Conservation (phyloP, 495 filamentous ascomycete species). For the Friedmanniomyces simplex region DNA sequence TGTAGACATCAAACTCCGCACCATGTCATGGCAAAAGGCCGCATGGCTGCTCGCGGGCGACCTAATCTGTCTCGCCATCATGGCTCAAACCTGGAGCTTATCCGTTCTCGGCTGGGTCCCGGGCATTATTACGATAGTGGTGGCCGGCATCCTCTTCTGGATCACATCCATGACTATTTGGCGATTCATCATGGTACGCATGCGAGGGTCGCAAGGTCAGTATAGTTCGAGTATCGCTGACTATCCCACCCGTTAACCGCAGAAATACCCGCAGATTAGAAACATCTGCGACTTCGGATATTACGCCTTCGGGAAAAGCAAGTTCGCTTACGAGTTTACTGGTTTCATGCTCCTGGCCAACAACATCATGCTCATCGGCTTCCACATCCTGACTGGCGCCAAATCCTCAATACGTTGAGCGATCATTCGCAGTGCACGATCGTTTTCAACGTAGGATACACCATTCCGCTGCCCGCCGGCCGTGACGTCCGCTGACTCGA, state of each 20-base stretch:
- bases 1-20: conserved; percentile 10
- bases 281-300: conserved; percentile 86
- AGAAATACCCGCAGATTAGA: conserved; percentile 65
- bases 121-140: conserved; percentile 62
- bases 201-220: background rate
- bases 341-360: conserved; percentile 80
- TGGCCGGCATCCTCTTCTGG: conserved; percentile 65
- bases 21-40: conserved; percentile 42
- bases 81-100: conserved; percentile 85
- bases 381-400: conserved; percentile 67
- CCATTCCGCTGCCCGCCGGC: background rate
- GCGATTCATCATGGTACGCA: conserved; percentile 30
- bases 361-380: conserved; percentile 76
- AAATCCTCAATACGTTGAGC: conserved; percentile 77
- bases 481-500: background rate
- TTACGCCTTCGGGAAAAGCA: conserved; percentile 68
- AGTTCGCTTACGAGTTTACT: conserved; percentile 68
- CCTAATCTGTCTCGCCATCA: conserved; percentile 84
- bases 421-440: conserved; percentile 56
- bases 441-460: conserved; percentile 42
- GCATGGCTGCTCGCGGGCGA: conserved; percentile 76
- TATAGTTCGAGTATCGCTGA: background rate
- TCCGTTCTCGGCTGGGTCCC: conserved; percentile 58
- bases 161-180: conserved; percentile 63
- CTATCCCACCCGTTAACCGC: conserved; percentile 24